phyloP scores from a whole-genome alignment of 2,329 filamentous ascomycete species.

The Colletotrichum tamarilloi region DNA sequence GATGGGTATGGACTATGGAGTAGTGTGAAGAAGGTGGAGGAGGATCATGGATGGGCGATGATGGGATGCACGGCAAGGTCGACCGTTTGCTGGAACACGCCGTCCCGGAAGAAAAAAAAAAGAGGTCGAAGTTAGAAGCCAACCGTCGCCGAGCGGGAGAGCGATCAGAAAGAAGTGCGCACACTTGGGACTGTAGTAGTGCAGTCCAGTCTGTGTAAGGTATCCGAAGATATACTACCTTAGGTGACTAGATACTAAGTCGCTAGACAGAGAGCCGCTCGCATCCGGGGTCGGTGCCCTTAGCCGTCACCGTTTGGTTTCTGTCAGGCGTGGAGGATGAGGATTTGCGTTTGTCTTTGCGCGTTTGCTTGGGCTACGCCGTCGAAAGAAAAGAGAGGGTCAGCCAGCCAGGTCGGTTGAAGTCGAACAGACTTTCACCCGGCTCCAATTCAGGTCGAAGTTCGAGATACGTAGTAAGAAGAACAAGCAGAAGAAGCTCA shows the following conservation, averaged over 20 bases:
- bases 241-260: too few species aligned
- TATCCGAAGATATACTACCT: too few species aligned
- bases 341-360: constrained; percentile 30
- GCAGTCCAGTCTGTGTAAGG: neutral
- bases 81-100: constrained; percentile 35
- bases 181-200: too few species aligned
- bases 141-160: neutral
- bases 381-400: constrained; percentile 7
- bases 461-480: neutral
- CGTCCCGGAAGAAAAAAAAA: neutral
- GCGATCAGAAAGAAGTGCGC: neutral
- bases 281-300: constrained; percentile 28
- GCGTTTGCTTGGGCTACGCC: constrained; percentile 24
- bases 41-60: neutral
- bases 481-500: neutral
- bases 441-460: constrained; percentile 12
- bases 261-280: neutral
- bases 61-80: constrained; percentile 2
- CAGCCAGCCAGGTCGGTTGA: neutral
- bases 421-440: constrained; percentile 17
- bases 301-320: constrained; percentile 14
- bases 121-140: neutral
- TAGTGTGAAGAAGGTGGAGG: neutral
- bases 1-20: neutral
- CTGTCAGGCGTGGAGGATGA: constrained; percentile 22